A percentile compares a stretch with the other conserved stretches of the same genome.
These are phyloP conservation scores for Leccinum barrowsii DNA, from an alignment of 768 basidiomycete species.

Conservation along the genomic window DNA sequence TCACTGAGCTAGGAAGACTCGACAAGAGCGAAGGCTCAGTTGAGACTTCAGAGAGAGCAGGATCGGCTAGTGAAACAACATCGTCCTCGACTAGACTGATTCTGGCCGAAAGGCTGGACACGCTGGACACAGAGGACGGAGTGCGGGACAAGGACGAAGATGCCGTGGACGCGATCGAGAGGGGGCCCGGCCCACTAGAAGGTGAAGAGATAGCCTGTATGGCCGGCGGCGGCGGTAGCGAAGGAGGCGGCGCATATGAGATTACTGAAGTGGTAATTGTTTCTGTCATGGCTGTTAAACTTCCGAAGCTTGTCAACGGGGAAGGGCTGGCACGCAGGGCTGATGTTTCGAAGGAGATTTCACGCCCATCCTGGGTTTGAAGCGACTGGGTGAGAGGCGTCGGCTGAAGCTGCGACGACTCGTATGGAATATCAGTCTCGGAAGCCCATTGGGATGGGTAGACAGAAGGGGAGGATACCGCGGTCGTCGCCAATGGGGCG, in stretches of 20 bases:
- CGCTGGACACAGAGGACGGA: conserved; percentile 35
- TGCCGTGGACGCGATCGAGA: conserved; percentile 29
- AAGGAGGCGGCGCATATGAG: conserved; percentile 3
- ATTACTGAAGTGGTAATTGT: conserved; percentile 26
- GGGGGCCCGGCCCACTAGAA: conserved; percentile 30
- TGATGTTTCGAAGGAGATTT: conserved; percentile 72
- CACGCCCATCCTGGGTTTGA: conserved; percentile 54
- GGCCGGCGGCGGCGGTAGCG: neutral
- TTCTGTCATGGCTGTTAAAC: conserved; percentile 35
- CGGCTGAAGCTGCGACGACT: conserved; percentile 70
- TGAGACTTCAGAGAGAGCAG: conserved; percentile 34
- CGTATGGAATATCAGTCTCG: conserved; percentile 68
- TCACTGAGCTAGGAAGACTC: conserved; percentile 31
- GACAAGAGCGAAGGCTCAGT: conserved; percentile 60
- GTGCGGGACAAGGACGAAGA: conserved; percentile 37
- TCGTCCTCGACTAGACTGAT: conserved; percentile 34
- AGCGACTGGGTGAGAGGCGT: conserved; percentile 59
- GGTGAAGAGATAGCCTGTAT: conserved; percentile 26
- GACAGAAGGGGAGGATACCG: conserved; percentile 39
- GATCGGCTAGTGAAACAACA: conserved; percentile 16
- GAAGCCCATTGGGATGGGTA: conserved; percentile 52
- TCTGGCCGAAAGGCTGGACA: conserved; percentile 44
- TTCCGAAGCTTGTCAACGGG: conserved; percentile 30
- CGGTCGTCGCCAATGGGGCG: conserved; percentile 28
- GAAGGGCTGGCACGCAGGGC: conserved; percentile 60